A percentile compares a stretch with the other conserved stretches of the same genome.
Evolutionary conservation across 768 basidiomycete species (phyloP).

Genomic region (Amanita pseudoporphyria): DNA sequence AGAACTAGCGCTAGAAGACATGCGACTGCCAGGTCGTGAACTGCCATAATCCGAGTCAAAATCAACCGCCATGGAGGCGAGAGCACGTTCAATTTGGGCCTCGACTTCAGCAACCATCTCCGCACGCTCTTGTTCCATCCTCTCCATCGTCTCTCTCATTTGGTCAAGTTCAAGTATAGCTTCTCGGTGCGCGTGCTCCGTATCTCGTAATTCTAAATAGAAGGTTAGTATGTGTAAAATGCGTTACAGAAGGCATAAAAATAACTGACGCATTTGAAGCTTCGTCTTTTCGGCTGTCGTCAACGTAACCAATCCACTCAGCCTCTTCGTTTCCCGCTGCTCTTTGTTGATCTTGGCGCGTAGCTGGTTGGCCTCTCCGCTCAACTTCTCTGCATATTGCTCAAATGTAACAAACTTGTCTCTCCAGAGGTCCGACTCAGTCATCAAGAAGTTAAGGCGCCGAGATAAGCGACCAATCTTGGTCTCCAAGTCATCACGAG

Average conservation of each 20-base stretch:
- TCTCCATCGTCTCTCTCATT: constrained; percentile 81
- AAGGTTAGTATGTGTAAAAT: constrained; percentile 3
- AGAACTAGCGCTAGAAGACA: constrained; percentile 35
- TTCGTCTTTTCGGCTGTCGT: constrained; percentile 73
- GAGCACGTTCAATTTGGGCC: constrained; percentile 80
- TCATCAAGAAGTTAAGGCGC: constrained; percentile 86
- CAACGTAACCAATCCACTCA: constrained; percentile 70
- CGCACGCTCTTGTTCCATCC: constrained; percentile 78
- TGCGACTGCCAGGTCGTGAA: constrained; percentile 58
- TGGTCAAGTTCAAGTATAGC: constrained; percentile 72
- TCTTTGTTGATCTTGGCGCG: constrained; percentile 86
- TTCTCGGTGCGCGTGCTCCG: constrained; percentile 71
- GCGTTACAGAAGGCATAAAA: not conserved
- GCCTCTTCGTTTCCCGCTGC: constrained; percentile 77
- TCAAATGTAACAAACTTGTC: constrained; percentile 94
- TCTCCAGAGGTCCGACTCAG: constrained; percentile 83
- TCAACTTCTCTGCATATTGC: constrained; percentile 86
- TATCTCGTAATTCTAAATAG: constrained; percentile 63
- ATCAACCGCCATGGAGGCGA: constrained; percentile 78
- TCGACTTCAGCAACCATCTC: constrained; percentile 93
- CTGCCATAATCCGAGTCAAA: constrained; percentile 66
- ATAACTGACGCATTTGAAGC: constrained; percentile 62
- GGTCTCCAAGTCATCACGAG: constrained; percentile 87
- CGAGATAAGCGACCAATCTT: constrained; percentile 85
- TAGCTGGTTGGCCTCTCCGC: constrained; percentile 77